Percentiles rank a stretch among this genome's conserved stretches.
Conservation (phyloP, 2,329 filamentous ascomycete species). For the Fusarium oligoseptatum region DNA sequence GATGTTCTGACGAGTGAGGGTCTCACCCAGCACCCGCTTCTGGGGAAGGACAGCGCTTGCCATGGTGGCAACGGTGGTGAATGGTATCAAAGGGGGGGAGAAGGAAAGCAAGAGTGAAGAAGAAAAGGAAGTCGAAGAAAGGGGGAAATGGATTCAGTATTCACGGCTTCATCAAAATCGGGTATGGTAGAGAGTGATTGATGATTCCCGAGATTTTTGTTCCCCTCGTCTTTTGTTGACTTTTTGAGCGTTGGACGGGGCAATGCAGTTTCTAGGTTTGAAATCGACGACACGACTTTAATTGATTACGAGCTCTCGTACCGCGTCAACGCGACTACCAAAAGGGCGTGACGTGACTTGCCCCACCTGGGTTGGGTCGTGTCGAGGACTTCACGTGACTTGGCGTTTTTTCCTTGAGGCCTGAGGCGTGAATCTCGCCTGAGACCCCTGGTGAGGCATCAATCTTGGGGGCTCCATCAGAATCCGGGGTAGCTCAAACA, state of each 20-base stretch:
- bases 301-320: slow-evolving; percentile 34
- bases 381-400: slow-evolving; percentile 46
- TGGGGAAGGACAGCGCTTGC: slow-evolving; percentile 69
- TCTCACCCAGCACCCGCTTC: slow-evolving; percentile 80
- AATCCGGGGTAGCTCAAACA: neutral
- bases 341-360: slow-evolving; percentile 54
- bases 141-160: neutral
- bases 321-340: slow-evolving; percentile 50
- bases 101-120: slow-evolving; percentile 7
- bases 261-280: slow-evolving; percentile 30
- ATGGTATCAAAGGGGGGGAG: slow-evolving; percentile 11
- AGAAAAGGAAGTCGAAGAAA: slow-evolving; percentile 5
- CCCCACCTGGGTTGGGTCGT: slow-evolving; percentile 39
- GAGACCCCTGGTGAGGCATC: neutral
- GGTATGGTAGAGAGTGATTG: slow-evolving; percentile 11
- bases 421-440: neutral
- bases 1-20: slow-evolving; percentile 73
- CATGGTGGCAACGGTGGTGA: slow-evolving; percentile 54
- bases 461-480: neutral
- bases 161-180: slow-evolving; percentile 31
- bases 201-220: neutral
- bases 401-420: slow-evolving; percentile 32
- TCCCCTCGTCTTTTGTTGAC: slow-evolving; percentile 30
- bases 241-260: slow-evolving; percentile 24
- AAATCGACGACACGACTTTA: slow-evolving; percentile 47